Evolutionary conservation across 2,329 filamentous ascomycete genomes (phyloP), one percentile per base, ranked within the genome.

Genomic region (Aspergillus latus): DNA sequence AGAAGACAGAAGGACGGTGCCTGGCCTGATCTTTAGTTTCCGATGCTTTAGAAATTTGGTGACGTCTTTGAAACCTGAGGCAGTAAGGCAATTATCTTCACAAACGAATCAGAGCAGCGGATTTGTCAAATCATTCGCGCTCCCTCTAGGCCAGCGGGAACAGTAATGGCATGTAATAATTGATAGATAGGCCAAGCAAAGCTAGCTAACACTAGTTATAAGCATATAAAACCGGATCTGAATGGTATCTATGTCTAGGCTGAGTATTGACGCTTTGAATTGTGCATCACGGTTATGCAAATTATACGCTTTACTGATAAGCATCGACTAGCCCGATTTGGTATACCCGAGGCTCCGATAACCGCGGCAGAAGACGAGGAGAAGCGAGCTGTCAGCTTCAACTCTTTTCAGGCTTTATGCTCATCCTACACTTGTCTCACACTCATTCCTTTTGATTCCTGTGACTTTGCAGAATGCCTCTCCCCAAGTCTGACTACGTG

Each of bases 401-500:
- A 32, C 32, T 13, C 26, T 46, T 7, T 21, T 15, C 21, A 21
- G 21, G 21, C 32, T 28, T 40, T 16, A 43, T 15, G 13, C 7
- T 2, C 13, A n/a, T 28, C 9, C n/a, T 47, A 8, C 10, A 34
- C 16, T 2, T 8, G 11, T 29, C n/a, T 15, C 45, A 37, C 42
- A 34, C 3, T 26, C 34, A 9, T 9, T 13, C 7, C 16, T 7
- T 15, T 16, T 16, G 16, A 15, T 43, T 16, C n/a, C 13, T 16
- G 49, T n/a, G 5, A 34, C 6, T 3, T 9, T 10, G 26, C 50
- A 66, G 29, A 21, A 92, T 92, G 89, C 76, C 88, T 32, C 73
- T 91, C 49, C 82, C 88, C 6, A 86, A 86, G 65, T 87, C 86
- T 51, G 82, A 89, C 59, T 96, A 92, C 68, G 72, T 97, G 63